Percentiles rank a stretch among this genome's conserved stretches.
phyloP scores from a whole-genome alignment of 768 basidiomycete species.

The Obba rivulosa region DNA sequence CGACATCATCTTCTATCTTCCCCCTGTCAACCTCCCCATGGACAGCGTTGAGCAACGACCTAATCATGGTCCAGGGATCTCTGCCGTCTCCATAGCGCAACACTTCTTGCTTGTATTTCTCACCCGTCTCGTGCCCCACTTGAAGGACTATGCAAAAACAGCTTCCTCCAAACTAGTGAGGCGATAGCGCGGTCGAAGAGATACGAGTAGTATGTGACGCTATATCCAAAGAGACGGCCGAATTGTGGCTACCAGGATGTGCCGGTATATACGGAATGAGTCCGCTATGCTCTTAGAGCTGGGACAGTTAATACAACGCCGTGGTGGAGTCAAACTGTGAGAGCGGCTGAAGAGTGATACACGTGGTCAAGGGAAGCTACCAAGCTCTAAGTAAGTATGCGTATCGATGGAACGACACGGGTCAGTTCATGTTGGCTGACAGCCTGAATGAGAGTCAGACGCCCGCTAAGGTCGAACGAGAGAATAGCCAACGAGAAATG shows the following conservation, averaged over 20 bases:
- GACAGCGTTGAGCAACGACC: too few species aligned
- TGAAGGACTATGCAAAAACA: slow-evolving; percentile 71
- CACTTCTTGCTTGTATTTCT: slow-evolving; percentile 73
- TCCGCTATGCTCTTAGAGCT: slow-evolving; percentile 62
- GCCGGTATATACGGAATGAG: slow-evolving; percentile 77
- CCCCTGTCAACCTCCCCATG: too few species aligned
- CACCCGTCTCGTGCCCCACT: slow-evolving; percentile 67
- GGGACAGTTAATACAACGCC: slow-evolving; percentile 50
- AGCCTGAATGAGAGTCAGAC: slow-evolving; percentile 38
- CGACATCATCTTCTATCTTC: too few species aligned
- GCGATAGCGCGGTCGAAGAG: slow-evolving; percentile 96
- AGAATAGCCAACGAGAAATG: slow-evolving; percentile 82
- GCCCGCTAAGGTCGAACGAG: slow-evolving; percentile 64
- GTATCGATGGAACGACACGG: slow-evolving; percentile 84
- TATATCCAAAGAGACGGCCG: slow-evolving; percentile 92
- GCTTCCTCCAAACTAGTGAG: slow-evolving; percentile 76
- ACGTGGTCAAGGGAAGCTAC: slow-evolving; percentile 85
- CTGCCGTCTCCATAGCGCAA: slow-evolving; percentile 80
- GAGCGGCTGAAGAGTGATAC: slow-evolving; percentile 72
- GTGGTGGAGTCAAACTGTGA: slow-evolving; percentile 69
- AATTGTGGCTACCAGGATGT: slow-evolving; percentile 97
- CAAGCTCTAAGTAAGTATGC: slow-evolving; percentile 82
- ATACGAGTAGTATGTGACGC: slow-evolving; percentile 97
- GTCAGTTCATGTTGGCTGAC: slow-evolving; percentile 69
- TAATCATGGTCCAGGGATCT: slow-evolving; percentile 97